Evolutionary conservation across 139 green algal species (phyloP).

Genomic region (Monoraphidium neglectum): DNA sequence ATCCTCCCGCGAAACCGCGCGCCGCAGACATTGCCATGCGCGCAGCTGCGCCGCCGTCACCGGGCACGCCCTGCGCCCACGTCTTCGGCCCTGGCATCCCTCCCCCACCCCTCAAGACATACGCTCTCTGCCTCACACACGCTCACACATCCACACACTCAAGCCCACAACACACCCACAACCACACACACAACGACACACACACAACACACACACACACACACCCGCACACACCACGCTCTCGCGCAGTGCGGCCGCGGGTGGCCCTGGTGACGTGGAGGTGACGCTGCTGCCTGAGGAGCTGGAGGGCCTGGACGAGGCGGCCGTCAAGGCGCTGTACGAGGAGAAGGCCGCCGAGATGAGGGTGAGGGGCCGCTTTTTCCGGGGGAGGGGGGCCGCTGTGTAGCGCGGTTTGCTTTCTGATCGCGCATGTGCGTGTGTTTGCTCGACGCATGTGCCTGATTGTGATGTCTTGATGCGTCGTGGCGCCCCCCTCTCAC

Average conservation of each 20-base stretch:
- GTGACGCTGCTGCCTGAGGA: conserved; percentile 91
- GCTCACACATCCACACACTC: too few species aligned
- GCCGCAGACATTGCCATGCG: too few species aligned
- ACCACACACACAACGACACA: too few species aligned
- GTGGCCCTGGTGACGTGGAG: conserved; percentile 72
- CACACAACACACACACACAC: too few species aligned
- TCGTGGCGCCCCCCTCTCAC: too few species aligned
- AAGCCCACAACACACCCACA: too few species aligned
- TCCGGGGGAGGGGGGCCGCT: neutral
- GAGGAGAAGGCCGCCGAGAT: conserved; percentile 51
- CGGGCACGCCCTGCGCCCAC: too few species aligned
- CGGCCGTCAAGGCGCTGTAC: conserved; percentile 60
- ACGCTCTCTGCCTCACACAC: too few species aligned
- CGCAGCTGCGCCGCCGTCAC: too few species aligned
- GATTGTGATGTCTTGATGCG: neutral
- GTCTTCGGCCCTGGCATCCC: too few species aligned
- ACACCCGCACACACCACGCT: conserved; percentile 14
- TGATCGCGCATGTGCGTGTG: neutral
- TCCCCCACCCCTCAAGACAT: too few species aligned
- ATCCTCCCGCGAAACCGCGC: conserved; percentile 97
- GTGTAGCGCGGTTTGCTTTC: too few species aligned
- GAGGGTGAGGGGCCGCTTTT: conserved; percentile 8
- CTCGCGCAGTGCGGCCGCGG: conserved; percentile 11
- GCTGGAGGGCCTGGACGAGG: conserved; percentile 90
- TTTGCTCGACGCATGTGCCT: neutral